A percentile compares a stretch with the other conserved stretches of the same genome.
phyloP scores from a whole-genome alignment of 2,329 filamentous ascomycete genomes.

The Albifimbria verrucaria region DNA sequence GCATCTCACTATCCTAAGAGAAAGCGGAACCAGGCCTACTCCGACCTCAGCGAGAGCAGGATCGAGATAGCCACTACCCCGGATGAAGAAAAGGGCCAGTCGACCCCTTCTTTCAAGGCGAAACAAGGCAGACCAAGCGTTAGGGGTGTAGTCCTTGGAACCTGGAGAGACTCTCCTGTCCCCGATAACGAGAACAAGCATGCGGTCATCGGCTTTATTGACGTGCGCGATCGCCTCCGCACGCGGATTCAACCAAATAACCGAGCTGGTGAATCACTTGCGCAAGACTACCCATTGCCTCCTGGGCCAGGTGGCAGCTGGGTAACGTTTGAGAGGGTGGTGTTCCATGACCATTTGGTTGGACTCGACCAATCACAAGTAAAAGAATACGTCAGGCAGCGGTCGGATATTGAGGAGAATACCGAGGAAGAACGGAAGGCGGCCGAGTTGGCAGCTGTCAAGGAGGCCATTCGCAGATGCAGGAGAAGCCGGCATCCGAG shows the following conservation, averaged over 20 bases:
- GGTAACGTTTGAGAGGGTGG: slow-evolving; percentile 60
- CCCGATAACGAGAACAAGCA: slow-evolving; percentile 49
- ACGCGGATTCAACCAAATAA: slow-evolving; percentile 54
- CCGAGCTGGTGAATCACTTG: slow-evolving; percentile 44
- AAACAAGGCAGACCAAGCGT: slow-evolving; percentile 28
- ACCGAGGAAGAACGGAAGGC: slow-evolving; percentile 34
- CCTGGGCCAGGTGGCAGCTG: slow-evolving; percentile 60
- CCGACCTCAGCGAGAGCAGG: slow-evolving; percentile 46
- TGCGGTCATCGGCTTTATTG: slow-evolving; percentile 60
- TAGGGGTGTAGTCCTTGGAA: slow-evolving; percentile 52
- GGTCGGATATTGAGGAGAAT: slow-evolving; percentile 34
- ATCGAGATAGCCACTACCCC: slow-evolving; percentile 32
- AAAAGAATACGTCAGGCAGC: slow-evolving; percentile 61
- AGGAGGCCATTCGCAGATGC: slow-evolving; percentile 43
- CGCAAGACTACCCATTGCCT: slow-evolving; percentile 45
- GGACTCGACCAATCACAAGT: slow-evolving; percentile 54
- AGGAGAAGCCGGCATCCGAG: slow-evolving; percentile 40
- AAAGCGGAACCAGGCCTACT: slow-evolving; percentile 50
- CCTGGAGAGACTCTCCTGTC: slow-evolving; percentile 58
- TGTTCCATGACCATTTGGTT: slow-evolving; percentile 55
- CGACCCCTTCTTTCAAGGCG: slow-evolving; percentile 15
- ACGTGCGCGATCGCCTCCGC: slow-evolving; percentile 56
- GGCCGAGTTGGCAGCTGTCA: slow-evolving; percentile 40
- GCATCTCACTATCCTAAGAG: slow-evolving; percentile 49
- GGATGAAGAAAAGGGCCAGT: slow-evolving; percentile 24